Evolutionary conservation across 345 rosid genomes (phyloP).

Genomic region (Crucihimalaya himalaica): DNA sequence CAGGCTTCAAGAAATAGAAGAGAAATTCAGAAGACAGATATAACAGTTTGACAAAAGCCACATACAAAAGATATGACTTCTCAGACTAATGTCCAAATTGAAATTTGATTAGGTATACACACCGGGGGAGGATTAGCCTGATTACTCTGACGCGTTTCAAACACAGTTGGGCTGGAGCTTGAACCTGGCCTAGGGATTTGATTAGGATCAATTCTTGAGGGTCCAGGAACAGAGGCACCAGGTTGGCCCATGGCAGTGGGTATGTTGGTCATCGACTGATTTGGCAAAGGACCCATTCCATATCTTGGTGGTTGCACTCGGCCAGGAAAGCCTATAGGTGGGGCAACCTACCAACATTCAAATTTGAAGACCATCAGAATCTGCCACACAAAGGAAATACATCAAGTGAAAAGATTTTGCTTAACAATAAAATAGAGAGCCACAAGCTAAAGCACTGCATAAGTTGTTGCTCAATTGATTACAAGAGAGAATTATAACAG

Average conservation of each 20-base stretch:
- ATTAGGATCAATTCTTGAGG: slow-evolving; percentile 90
- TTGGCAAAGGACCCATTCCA: slow-evolving; percentile 83
- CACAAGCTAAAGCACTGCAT: slow-evolving; percentile 13
- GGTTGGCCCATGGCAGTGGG: slow-evolving; percentile 78
- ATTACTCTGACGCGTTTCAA: slow-evolving; percentile 86
- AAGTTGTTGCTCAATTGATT: not conserved
- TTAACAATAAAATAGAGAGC: slow-evolving; percentile 12
- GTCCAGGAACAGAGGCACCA: slow-evolving; percentile 64
- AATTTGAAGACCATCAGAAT: slow-evolving; percentile 38
- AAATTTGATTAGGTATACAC: slow-evolving; percentile 30
- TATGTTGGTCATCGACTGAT: slow-evolving; percentile 81
- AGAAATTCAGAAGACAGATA: slow-evolving; percentile 18
- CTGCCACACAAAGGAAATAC: slow-evolving; percentile 27
- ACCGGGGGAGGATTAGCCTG: slow-evolving; percentile 97
- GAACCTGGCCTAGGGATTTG: slow-evolving; percentile 97
- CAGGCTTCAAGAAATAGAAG: slow-evolving; percentile 65
- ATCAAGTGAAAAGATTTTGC: slow-evolving; percentile 29
- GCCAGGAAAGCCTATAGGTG: slow-evolving; percentile 64
- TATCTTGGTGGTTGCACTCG: slow-evolving; percentile 61
- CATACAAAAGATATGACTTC: slow-evolving; percentile 14
- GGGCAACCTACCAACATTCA: slow-evolving; percentile 54
- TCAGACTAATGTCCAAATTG: slow-evolving; percentile 22
- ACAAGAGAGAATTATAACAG: slow-evolving; percentile 6
- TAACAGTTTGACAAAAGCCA: slow-evolving; percentile 20
- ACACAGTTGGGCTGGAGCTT: slow-evolving; percentile 57